These are phyloP conservation scores for Scutellaria galericulata DNA, from an alignment of 257 asterid genomes.

Conservation along the genomic window DNA sequence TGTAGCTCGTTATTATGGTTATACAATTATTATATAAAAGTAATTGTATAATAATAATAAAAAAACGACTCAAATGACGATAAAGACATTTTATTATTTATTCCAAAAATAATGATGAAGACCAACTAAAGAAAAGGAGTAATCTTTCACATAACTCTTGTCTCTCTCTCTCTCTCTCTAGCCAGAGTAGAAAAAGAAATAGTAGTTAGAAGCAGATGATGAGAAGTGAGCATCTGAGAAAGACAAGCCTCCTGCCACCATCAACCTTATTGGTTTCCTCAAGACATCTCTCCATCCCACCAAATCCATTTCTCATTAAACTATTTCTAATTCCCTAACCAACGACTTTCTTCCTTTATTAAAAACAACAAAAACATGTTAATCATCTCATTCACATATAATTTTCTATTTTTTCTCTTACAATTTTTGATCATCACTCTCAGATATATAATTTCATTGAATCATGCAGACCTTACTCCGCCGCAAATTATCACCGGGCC, in stretches of 20 bases:
- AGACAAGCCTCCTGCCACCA: conserved; percentile 61
- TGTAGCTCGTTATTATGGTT: too few relatives aligned
- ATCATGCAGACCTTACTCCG: conserved; percentile 67
- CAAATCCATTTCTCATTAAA: conserved; percentile 56
- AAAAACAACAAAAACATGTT: conserved; percentile 24
- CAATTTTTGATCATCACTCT: neutral
- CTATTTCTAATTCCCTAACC: conserved; percentile 15
- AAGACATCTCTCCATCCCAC: conserved; percentile 60
- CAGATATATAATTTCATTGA: neutral
- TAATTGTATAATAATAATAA: too few relatives aligned
- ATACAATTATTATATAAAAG: too few relatives aligned
- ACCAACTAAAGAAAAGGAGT: neutral
- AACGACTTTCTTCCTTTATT: conserved; percentile 27
- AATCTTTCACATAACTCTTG: neutral
- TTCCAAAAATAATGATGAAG: neutral
- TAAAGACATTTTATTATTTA: neutral
- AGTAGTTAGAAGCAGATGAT: conserved; percentile 40
- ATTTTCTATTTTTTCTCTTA: neutral
- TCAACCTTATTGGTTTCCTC: conserved; percentile 39
- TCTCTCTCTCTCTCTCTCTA: neutral
- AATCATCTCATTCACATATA: conserved; percentile 22
- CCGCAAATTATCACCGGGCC: conserved; percentile 57
- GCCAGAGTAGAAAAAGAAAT: neutral
- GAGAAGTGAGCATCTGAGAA: conserved; percentile 45
- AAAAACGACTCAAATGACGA: too few relatives aligned